phyloP scores from a whole-genome alignment of 2,329 filamentous ascomycete genomes.

The Ophiocordyceps australis region DNA sequence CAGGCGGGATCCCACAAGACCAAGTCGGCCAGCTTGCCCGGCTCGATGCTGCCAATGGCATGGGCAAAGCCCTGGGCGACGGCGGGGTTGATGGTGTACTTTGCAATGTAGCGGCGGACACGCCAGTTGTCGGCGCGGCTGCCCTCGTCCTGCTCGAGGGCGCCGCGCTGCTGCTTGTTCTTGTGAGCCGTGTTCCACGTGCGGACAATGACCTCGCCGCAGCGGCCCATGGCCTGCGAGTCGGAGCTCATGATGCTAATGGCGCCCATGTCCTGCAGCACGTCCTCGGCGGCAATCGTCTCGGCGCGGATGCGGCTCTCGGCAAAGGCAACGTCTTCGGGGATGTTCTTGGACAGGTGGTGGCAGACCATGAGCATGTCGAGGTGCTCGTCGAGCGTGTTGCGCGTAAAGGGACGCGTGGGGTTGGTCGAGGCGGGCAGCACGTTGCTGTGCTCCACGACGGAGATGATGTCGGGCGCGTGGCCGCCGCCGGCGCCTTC shows the following conservation, averaged over 20 bases:
- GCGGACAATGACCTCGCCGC: conserved; percentile 78
- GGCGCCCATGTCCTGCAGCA: conserved; percentile 83
- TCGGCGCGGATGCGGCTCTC: conserved; percentile 88
- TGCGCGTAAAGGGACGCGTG: conserved; percentile 74
- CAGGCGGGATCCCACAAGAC: conserved; percentile 72
- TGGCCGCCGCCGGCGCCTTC: conserved; percentile 91
- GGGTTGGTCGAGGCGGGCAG: conserved; percentile 85
- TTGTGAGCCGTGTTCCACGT: conserved; percentile 98
- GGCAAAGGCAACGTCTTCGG: conserved; percentile 89
- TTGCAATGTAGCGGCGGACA: conserved; percentile 83
- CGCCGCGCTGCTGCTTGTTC: conserved; percentile 75
- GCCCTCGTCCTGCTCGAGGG: conserved; percentile 57
- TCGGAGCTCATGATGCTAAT: conserved; percentile 97
- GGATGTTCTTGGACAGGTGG: conserved; percentile 79
- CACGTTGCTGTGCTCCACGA: conserved; percentile 78
- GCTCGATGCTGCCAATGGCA: conserved; percentile 69
- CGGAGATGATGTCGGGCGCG: conserved; percentile 87
- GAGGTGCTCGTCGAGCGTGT: conserved; percentile 89
- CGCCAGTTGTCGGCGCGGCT: conserved; percentile 76
- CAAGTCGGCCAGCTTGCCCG: conserved; percentile 78
- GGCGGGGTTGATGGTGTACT: conserved; percentile 92
- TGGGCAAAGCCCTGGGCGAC: conserved; percentile 82
- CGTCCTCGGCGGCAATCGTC: conserved; percentile 92
- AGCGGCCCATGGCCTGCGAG: conserved; percentile 91
- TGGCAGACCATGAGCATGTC: conserved; percentile 99